These are phyloP conservation scores for Closterium sp. DNA, from an alignment of 139 green algal species.

Conservation along the genomic window DNA sequence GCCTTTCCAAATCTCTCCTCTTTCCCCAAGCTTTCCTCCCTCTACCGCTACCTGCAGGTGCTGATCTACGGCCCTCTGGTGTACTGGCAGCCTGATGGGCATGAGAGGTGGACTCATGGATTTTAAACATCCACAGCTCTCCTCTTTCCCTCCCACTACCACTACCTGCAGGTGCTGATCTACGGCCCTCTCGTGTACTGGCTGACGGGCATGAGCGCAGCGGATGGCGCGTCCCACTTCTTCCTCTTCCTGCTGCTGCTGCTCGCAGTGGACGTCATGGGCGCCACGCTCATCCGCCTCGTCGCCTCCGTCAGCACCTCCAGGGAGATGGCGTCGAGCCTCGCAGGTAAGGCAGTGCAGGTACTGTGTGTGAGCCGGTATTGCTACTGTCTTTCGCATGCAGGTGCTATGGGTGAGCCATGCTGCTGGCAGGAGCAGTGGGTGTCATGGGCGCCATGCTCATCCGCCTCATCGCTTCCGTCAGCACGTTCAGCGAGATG, in stretches of 20 bases:
- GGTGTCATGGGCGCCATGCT: slow-evolving; percentile 32
- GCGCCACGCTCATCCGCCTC: slow-evolving; percentile 42
- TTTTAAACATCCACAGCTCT: no score
- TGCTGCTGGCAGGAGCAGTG: slow-evolving; percentile 14
- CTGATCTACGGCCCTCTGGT: not conserved
- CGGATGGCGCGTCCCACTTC: not conserved
- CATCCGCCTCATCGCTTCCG: slow-evolving; percentile 36
- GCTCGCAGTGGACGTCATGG: slow-evolving; percentile 18
- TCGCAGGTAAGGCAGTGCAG: not conserved
- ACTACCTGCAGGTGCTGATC: slow-evolving; percentile 4
- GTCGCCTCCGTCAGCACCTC: slow-evolving; percentile 33
- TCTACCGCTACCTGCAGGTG: not conserved
- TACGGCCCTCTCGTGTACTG: slow-evolving; percentile 34
- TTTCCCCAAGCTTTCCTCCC: no score
- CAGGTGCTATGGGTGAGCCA: no score
- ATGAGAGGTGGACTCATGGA: no score
- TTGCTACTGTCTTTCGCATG: no score
- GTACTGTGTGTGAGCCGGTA: no score
- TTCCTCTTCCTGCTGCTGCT: slow-evolving; percentile 39
- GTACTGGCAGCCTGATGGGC: not conserved
- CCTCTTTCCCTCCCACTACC: no score
- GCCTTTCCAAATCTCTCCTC: no score
- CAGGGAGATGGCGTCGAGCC: slow-evolving; percentile 19
- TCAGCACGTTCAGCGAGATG: slow-evolving; percentile 29
- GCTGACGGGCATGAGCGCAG: slow-evolving; percentile 10